phyloP scores from a whole-genome alignment of 192 early-diverging fungal species.

The Entomortierella parvispora region DNA sequence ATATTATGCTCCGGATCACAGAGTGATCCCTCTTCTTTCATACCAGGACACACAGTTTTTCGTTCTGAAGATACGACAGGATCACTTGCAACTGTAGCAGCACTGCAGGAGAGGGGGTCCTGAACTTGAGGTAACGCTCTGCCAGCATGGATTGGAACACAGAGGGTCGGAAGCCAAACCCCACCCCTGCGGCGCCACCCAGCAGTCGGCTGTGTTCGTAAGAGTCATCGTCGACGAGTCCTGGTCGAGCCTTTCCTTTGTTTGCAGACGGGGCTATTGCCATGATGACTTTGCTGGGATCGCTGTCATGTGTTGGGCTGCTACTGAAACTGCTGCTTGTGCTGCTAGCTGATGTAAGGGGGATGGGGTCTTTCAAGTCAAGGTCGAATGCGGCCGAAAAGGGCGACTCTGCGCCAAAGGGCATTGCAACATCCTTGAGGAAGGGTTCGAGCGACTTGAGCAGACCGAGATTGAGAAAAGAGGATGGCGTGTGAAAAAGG shows the following conservation, averaged over 20 bases:
- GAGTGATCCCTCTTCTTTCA: not conserved
- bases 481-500: constrained; percentile 45
- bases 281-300: too few species aligned
- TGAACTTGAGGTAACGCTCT: constrained; percentile 44
- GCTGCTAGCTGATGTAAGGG: not conserved
- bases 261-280: too few species aligned
- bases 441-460: constrained; percentile 48
- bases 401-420: constrained; percentile 28
- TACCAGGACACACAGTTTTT: constrained; percentile 60
- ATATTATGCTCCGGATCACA: not conserved
- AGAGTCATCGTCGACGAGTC: constrained; percentile 1
- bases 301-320: too few species aligned
- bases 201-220: constrained; percentile 25
- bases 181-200: constrained; percentile 36
- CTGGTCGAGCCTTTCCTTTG: not conserved
- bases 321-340: constrained; percentile 3
- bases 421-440: constrained; percentile 41
- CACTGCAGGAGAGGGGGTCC: constrained; percentile 40
- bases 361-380: constrained; percentile 16
- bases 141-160: constrained; percentile 52
- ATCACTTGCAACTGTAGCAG: constrained; percentile 42
- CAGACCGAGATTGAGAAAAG: constrained; percentile 45
- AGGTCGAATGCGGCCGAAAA: constrained; percentile 13
- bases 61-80: constrained; percentile 57
- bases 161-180: constrained; percentile 45